Conservation (phyloP, 2,329 filamentous ascomycete genomes). For the Colletotrichum sp. region DNA sequence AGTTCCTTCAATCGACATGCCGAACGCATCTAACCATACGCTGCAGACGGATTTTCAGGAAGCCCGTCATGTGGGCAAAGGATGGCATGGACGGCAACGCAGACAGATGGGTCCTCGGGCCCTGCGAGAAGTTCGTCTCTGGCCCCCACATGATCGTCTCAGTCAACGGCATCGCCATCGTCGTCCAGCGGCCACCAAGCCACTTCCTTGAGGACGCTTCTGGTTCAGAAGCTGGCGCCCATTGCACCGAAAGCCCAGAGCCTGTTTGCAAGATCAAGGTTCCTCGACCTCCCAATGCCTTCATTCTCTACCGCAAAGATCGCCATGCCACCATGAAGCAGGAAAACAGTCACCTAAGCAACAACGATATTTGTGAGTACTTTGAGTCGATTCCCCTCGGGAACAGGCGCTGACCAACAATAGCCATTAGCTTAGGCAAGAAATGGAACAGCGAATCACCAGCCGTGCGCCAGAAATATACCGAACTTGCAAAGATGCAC, state of each 20-base stretch:
- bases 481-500: conserved; percentile 26
- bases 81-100: conserved; percentile 3
- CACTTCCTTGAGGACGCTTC: neutral
- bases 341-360: conserved; percentile 28
- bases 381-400: too few relatives aligned
- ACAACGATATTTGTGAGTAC: conserved; percentile 34
- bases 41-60: neutral
- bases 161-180: conserved; percentile 5
- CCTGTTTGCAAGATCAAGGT: conserved; percentile 21
- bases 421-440: conserved; percentile 30
- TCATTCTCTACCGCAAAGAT: conserved; percentile 37
- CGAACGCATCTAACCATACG: neutral
- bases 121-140: neutral
- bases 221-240: neutral
- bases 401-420: neutral
- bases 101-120: conserved; percentile 17
- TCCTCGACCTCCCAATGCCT: conserved; percentile 35
- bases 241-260: neutral
- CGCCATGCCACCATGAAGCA: conserved; percentile 28
- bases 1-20: neutral
- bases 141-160: conserved; percentile 15
- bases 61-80: conserved; percentile 17
- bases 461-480: conserved; percentile 21
- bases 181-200: neutral
- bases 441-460: conserved; percentile 33